These are phyloP conservation scores for Verticillium zaregamsianum DNA, from an alignment of 2,329 filamentous ascomycete genomes.

Conservation along the genomic window DNA sequence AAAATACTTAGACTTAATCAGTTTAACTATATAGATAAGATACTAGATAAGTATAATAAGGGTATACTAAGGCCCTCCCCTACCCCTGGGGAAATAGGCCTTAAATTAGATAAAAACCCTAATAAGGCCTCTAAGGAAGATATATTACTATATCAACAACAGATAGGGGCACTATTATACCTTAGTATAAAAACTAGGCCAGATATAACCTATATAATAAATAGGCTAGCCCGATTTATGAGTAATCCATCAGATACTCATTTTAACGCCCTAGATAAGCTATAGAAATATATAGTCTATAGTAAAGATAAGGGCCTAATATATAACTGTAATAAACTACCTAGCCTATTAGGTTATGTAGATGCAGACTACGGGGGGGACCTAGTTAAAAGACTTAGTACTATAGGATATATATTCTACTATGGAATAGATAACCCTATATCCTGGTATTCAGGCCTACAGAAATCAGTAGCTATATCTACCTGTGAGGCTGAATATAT, in stretches of 20 bases:
- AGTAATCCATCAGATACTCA: no score
- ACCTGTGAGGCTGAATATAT: neutral
- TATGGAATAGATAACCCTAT: neutral
- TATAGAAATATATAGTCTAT: no score
- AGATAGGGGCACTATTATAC: neutral
- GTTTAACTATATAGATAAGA: neutral
- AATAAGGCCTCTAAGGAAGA: neutral
- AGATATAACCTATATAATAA: neutral
- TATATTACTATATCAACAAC: neutral
- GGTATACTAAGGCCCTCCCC: no score
- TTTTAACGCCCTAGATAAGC: no score
- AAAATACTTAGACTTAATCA: no score
- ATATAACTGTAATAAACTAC: no score
- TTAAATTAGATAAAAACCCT: conserved; percentile 1
- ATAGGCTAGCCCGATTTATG: no score
- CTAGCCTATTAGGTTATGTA: no score
- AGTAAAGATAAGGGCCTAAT: no score
- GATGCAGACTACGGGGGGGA: no score
- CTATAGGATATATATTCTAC: neutral
- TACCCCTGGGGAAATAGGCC: neutral
- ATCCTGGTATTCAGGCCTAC: neutral
- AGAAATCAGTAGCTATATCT: neutral
- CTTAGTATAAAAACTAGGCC: neutral
- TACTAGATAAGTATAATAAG: conserved; percentile 2
- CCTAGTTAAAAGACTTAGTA: no score